phyloP scores from a whole-genome alignment of 2,329 filamentous ascomycete species.

The Delphinella strobiligena region DNA sequence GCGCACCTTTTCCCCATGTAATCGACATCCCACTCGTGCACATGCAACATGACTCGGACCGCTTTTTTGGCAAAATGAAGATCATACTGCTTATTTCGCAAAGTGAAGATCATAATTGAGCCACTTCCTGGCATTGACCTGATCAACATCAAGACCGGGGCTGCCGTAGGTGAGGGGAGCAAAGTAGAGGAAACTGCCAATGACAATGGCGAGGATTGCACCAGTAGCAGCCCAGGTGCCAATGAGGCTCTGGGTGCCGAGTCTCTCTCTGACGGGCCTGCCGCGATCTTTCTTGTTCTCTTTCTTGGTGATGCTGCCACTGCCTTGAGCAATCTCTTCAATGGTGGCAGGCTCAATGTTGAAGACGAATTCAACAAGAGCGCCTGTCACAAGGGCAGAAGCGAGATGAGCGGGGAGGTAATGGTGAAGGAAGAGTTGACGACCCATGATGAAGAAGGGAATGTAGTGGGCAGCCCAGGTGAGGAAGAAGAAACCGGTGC shows the following conservation, averaged over 20 bases:
- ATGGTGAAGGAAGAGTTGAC: conserved; percentile 95
- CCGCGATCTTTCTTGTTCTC: conserved; percentile 40
- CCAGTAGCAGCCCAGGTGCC: conserved; percentile 66
- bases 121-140: conserved; percentile 83
- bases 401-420: conserved; percentile 92
- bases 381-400: conserved; percentile 78
- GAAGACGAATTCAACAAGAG: conserved; percentile 91
- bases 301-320: conserved; percentile 24
- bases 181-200: conserved; percentile 85
- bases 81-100: conserved; percentile 59
- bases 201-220: conserved; percentile 55
- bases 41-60: too few species aligned
- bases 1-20: too few species aligned
- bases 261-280: conserved; percentile 68
- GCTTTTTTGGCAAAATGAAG: too few species aligned
- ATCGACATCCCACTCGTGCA: too few species aligned
- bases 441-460: conserved; percentile 96
- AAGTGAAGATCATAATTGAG: conserved; percentile 96
- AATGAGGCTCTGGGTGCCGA: conserved; percentile 65
- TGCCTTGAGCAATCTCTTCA: conserved; percentile 36
- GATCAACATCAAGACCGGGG: conserved; percentile 68
- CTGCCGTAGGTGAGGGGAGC: conserved; percentile 90
- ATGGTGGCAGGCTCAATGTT: conserved; percentile 63
- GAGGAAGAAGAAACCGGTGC: conserved; percentile 97
- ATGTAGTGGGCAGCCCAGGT: conserved; percentile 96